Conservation (phyloP, 1,284 basidiomycete species). For the Marasmius sp. region DNA sequence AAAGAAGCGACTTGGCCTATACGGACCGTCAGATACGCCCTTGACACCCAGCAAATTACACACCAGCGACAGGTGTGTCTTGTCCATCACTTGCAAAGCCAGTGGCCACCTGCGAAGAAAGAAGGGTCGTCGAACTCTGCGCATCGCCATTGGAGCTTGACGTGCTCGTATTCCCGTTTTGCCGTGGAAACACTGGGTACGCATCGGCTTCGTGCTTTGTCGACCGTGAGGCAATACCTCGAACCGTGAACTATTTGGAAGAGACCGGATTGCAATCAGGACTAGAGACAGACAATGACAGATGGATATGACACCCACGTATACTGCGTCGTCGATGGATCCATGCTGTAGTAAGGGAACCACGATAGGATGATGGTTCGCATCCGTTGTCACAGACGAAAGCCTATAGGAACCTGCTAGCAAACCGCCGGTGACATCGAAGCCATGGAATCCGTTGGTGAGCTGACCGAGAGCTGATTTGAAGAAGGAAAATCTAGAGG, state of each 20-base stretch:
- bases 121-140: too few relatives aligned
- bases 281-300: not conserved
- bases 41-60: not conserved
- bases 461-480: constrained; percentile 52
- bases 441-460: constrained; percentile 39
- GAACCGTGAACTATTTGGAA: not conserved
- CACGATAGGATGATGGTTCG: constrained; percentile 45
- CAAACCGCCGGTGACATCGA: not conserved
- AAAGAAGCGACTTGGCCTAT: not conserved
- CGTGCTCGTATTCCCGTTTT: too few relatives aligned
- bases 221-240: too few relatives aligned
- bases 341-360: constrained; percentile 43
- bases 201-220: too few relatives aligned
- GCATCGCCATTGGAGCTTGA: too few relatives aligned
- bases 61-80: not conserved
- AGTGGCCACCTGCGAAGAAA: too few relatives aligned
- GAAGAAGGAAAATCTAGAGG: constrained; percentile 67
- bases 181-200: too few relatives aligned
- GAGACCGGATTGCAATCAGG: not conserved
- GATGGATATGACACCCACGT: constrained; percentile 4
- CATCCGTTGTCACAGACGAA: constrained; percentile 38
- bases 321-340: constrained; percentile 7
- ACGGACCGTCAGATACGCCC: not conserved
- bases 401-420: constrained; percentile 48
- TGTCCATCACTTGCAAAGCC: not conserved